Percentiles rank a stretch among this genome's conserved stretches.
Conservation (phyloP, 805 yeast genomes). For the Limtongozyma cylindracea region DNA sequence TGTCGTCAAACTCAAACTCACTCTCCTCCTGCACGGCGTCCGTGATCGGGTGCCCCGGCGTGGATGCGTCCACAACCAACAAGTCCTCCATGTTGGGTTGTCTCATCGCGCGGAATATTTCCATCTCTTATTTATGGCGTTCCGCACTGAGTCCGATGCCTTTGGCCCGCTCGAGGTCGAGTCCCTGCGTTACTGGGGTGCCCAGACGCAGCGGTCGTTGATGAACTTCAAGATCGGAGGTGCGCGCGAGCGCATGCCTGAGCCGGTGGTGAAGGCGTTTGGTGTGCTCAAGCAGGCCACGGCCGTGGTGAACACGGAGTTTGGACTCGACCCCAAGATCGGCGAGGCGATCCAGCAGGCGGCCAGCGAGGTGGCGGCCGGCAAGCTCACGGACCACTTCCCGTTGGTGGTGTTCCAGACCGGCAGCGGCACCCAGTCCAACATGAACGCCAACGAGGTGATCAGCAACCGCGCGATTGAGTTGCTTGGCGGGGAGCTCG, state of each 20-base stretch:
- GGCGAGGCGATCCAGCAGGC: conserved; percentile 77
- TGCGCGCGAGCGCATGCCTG: conserved; percentile 69
- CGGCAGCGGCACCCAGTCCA: conserved; percentile 95
- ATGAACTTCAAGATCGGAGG: conserved; percentile 96
- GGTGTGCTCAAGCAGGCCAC: conserved; percentile 89
- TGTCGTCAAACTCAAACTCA: too few species aligned
- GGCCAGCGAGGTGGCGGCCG: conserved; percentile 85
- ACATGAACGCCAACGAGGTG: conserved; percentile 98
- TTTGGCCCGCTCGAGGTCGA: conserved; percentile 93
- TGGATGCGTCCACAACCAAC: too few species aligned
- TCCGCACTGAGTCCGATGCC: conserved; percentile 61
- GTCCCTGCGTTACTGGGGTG: conserved; percentile 82
- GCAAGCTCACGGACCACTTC: conserved; percentile 82
- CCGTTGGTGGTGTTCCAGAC: conserved; percentile 98
- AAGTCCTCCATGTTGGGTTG: too few species aligned
- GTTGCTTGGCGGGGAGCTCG: conserved; percentile 73
- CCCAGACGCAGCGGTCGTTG: conserved; percentile 86
- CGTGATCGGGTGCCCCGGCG: too few species aligned
- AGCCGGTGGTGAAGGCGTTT: conserved; percentile 74
- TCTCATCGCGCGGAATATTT: too few species aligned
- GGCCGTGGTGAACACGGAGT: conserved; percentile 64
- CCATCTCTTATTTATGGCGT: too few species aligned
- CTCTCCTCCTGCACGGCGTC: too few species aligned
- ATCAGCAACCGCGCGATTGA: conserved; percentile 97
- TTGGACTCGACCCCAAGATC: conserved; percentile 73